Evolutionary conservation across 441 rosid genomes (phyloP), one percentile per base, ranked within the genome.

Genomic region (Breynia disticha): DNA sequence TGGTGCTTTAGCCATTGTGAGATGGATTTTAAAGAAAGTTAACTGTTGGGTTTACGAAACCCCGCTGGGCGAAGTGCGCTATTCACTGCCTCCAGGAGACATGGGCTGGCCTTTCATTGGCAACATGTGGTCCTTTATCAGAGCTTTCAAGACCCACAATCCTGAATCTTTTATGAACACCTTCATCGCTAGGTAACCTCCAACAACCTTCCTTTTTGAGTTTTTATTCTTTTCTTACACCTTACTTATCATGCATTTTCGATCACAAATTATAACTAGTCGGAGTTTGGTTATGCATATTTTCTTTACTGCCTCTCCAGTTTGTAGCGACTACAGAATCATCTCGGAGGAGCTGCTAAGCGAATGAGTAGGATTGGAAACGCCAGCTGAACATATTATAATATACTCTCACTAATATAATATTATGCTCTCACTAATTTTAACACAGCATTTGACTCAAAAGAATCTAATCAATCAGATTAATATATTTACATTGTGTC

Each of bases 91-190:
- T 14, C 93, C 96, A 0, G 90, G 96, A 11, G 86, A 84, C 63
- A 39, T 84, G 60, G 94, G 94, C 0, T 84, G 80, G 88, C 96
- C 96, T 66, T 60, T 82, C 66, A 73, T 87, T 17, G 96, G 94
- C 53, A 79, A 78, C 59, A 84, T 84, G 96, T 75, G 78, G 83
- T 65, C 83, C 35, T 87, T 84, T 58, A 90, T 87, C 53, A 55
- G 72, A 53, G 94, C 94, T 52, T 87, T 87, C 78, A 76, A 81
- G 71, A 69, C 90, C 46, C 4, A 44, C 12, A 67, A 80, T 43
- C 90, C 90, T 15, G 90, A 84, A 52, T 72, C 88, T 58, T 87
- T 84, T 70, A 22, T 72, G 54, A 53, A 61, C 50, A 35, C 50
- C 61, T 68, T 72, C 59, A 22, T 59, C 44, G 16, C 66, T 61